Evolutionary conservation across 495 filamentous ascomycete genomes (phyloP).

Genomic region (Xanthoparmelia taractica): DNA sequence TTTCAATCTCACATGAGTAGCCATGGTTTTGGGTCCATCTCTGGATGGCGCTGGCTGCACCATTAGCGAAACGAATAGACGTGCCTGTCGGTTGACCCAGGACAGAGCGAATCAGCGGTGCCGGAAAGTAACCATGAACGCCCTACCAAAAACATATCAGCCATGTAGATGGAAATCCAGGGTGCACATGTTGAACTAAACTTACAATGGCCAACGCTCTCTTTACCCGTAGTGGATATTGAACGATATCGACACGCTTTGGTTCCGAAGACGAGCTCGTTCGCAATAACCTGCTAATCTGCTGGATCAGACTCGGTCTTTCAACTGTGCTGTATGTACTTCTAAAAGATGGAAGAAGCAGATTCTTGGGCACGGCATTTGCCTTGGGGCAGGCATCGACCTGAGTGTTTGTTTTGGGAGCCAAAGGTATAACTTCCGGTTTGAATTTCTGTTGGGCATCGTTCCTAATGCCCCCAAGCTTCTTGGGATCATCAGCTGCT

Average conservation of each 20-base stretch:
- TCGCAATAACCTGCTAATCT: constrained; percentile 59
- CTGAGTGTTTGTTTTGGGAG: not conserved
- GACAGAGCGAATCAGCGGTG: constrained; percentile 71
- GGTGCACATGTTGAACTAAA: not conserved
- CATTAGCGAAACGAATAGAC: constrained; percentile 84
- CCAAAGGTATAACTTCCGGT: constrained; percentile 17
- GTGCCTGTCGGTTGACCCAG: constrained; percentile 94
- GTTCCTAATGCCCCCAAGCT: constrained; percentile 12
- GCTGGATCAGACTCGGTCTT: constrained; percentile 62
- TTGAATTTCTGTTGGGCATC: constrained; percentile 18
- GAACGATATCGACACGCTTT: constrained; percentile 66
- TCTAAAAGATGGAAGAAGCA: constrained; percentile 60
- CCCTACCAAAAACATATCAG: constrained; percentile 35
- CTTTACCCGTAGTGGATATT: constrained; percentile 61
- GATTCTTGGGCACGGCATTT: constrained; percentile 37
- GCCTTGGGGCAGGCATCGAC: constrained; percentile 9
- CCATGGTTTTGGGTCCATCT: constrained; percentile 66
- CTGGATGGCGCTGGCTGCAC: constrained; percentile 74
- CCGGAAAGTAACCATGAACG: constrained; percentile 90
- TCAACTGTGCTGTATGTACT: constrained; percentile 60
- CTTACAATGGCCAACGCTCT: constrained; percentile 69
- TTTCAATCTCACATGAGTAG: constrained; percentile 66
- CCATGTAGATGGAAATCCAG: not conserved
- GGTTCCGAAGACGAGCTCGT: constrained; percentile 51
- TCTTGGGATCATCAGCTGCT: constrained; percentile 13